Evolutionary conservation across 352 stramenopile species (phyloP).

Genomic region (Phytophthora colocasiae): DNA sequence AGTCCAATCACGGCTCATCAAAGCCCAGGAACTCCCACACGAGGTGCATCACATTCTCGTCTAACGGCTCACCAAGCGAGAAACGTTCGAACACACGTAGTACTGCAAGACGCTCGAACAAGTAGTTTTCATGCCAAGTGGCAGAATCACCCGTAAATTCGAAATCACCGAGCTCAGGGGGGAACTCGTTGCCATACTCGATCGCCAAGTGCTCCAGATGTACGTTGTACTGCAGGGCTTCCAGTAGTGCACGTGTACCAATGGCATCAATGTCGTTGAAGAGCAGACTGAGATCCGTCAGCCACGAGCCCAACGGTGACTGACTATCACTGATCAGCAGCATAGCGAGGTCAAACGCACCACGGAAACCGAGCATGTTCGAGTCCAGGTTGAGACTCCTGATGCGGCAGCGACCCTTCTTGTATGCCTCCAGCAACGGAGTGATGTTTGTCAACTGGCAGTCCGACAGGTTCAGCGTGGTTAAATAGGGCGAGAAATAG

Average conservation of each 20-base stretch:
- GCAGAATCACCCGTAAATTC: slow-evolving; percentile 54
- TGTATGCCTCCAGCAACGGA: slow-evolving; percentile 57
- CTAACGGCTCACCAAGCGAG: slow-evolving; percentile 44
- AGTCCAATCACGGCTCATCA: slow-evolving; percentile 42
- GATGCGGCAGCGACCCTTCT: slow-evolving; percentile 54
- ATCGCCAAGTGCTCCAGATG: slow-evolving; percentile 59
- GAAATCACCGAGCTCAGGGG: slow-evolving; percentile 53
- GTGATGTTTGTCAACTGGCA: slow-evolving; percentile 64
- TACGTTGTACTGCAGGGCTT: slow-evolving; percentile 60
- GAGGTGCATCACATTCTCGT: slow-evolving; percentile 54
- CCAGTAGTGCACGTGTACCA: slow-evolving; percentile 54
- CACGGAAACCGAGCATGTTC: slow-evolving; percentile 62
- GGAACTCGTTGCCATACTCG: slow-evolving; percentile 66
- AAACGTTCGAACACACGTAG: slow-evolving; percentile 59
- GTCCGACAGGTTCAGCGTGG: slow-evolving; percentile 51
- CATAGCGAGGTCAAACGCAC: slow-evolving; percentile 67
- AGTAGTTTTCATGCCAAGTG: slow-evolving; percentile 53
- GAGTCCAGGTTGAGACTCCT: slow-evolving; percentile 58
- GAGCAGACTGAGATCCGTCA: slow-evolving; percentile 55
- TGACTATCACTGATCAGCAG: slow-evolving; percentile 61
- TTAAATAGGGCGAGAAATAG: slow-evolving; percentile 67
- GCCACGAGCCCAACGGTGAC: slow-evolving; percentile 42
- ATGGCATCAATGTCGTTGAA: slow-evolving; percentile 68
- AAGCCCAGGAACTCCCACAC: slow-evolving; percentile 66
- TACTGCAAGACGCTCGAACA: slow-evolving; percentile 58